Percentiles rank a stretch among this genome's conserved stretches.
phyloP scores from a whole-genome alignment of 2,329 filamentous ascomycete species.

The Hypoxylon sp. region DNA sequence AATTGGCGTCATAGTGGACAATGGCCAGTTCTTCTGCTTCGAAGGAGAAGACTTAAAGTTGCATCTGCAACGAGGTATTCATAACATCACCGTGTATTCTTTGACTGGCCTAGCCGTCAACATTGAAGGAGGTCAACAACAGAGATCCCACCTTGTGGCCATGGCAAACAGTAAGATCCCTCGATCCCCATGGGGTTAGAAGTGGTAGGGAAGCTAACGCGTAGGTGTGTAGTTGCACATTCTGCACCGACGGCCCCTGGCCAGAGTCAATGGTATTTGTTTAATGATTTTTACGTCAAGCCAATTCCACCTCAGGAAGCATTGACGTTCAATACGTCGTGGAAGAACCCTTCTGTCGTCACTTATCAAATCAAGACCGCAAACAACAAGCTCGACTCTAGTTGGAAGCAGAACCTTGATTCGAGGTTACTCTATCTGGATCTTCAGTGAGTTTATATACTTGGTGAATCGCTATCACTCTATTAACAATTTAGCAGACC shows the following conservation, averaged over 20 bases:
- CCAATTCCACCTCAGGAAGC: constrained; percentile 86
- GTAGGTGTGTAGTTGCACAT: constrained; percentile 69
- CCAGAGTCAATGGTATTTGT: constrained; percentile 89
- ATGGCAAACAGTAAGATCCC: constrained; percentile 81
- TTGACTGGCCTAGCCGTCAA: constrained; percentile 91
- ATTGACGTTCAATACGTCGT: constrained; percentile 87
- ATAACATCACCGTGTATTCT: constrained; percentile 90
- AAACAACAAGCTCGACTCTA: constrained; percentile 85
- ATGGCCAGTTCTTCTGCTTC: constrained; percentile 94
- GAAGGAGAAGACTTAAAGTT: constrained; percentile 90
- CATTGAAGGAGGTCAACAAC: constrained; percentile 86
- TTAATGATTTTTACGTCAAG: constrained; percentile 96
- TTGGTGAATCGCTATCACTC: neutral
- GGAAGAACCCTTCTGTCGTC: constrained; percentile 93
- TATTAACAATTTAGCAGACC: constrained; percentile 57
- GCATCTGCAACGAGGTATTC: constrained; percentile 82
- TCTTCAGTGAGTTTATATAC: constrained; percentile 60
- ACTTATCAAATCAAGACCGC: constrained; percentile 86
- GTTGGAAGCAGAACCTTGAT: constrained; percentile 89
- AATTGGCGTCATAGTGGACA: constrained; percentile 90
- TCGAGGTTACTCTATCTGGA: constrained; percentile 87
- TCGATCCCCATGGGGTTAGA: neutral
- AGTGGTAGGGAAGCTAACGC: constrained; percentile 47
- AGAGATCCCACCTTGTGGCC: constrained; percentile 91
- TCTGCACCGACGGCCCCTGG: constrained; percentile 71